Evolutionary conservation across 2,329 filamentous ascomycete species (phyloP).

Genomic region (Diplocarpon rosae): DNA sequence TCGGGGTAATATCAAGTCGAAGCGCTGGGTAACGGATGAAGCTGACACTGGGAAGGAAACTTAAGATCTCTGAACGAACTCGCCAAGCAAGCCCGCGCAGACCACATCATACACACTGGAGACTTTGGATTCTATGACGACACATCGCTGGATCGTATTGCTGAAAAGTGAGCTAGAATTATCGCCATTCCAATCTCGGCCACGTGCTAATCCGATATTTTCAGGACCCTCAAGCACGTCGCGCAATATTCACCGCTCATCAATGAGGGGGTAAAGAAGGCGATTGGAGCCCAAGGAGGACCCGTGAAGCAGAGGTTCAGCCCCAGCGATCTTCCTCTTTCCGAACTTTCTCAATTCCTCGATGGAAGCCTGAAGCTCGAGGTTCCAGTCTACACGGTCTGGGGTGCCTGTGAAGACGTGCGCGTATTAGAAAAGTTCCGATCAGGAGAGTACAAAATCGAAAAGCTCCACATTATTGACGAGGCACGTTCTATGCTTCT

Average conservation of each 20-base stretch:
- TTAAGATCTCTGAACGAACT: conserved; percentile 92
- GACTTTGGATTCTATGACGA: conserved; percentile 99
- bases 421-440: conserved; percentile 94
- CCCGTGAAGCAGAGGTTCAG: conserved; percentile 80
- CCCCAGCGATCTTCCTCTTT: conserved; percentile 75
- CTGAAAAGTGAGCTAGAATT: conserved; percentile 67
- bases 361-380: conserved; percentile 84
- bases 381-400: conserved; percentile 95
- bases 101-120: conserved; percentile 97
- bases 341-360: conserved; percentile 81
- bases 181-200: conserved; percentile 3
- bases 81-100: conserved; percentile 84
- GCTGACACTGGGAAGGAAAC: conserved; percentile 55
- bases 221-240: conserved; percentile 91
- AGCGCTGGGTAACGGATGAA: conserved; percentile 1
- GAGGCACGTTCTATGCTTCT: conserved; percentile 93
- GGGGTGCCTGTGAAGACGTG: conserved; percentile 98
- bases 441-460: conserved; percentile 94
- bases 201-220: conserved; percentile 20
- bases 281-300: conserved; percentile 54
- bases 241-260: conserved; percentile 96
- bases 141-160: conserved; percentile 88
- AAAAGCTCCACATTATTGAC: conserved; percentile 96
- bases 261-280: conserved; percentile 62
- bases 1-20: conserved; percentile 41